phyloP scores from a whole-genome alignment of 768 basidiomycete species.

The Leccinum subgranulosum region DNA sequence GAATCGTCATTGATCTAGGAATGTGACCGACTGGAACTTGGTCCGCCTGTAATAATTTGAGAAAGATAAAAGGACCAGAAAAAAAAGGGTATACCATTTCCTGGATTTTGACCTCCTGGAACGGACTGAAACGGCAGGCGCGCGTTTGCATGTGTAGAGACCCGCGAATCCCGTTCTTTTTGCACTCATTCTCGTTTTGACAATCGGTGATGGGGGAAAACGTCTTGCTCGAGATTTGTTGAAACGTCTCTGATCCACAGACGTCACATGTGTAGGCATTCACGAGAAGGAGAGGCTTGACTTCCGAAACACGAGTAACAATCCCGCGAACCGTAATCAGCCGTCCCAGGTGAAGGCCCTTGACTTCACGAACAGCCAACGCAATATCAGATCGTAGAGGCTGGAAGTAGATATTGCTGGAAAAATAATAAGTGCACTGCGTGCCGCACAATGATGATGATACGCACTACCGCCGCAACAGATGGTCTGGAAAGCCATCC shows the following conservation, averaged over 20 bases:
- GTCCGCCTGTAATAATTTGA: conserved; percentile 62
- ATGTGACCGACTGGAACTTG: conserved; percentile 99
- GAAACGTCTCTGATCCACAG: conserved; percentile 98
- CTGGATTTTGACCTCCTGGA: conserved; percentile 98
- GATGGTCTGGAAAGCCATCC: conserved; percentile 83
- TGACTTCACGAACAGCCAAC: conserved; percentile 90
- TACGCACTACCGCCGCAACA: conserved; percentile 93
- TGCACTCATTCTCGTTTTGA: conserved; percentile 80
- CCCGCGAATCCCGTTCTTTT: conserved; percentile 82
- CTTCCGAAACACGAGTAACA: conserved; percentile 97
- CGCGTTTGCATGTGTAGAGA: conserved; percentile 98
- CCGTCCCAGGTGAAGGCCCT: conserved; percentile 80
- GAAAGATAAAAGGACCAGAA: neutral
- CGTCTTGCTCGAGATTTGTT: conserved; percentile 89
- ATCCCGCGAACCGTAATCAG: conserved; percentile 97
- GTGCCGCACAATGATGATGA: neutral
- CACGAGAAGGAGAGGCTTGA: conserved; percentile 94
- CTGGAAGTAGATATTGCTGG: conserved; percentile 91
- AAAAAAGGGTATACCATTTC: conserved; percentile 70
- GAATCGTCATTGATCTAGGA: conserved; percentile 97
- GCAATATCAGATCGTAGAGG: conserved; percentile 74
- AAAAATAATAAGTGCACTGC: conserved; percentile 12
- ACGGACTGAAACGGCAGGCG: conserved; percentile 94
- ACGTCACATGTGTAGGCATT: conserved; percentile 98
- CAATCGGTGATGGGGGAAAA: conserved; percentile 90